Base-by-base conservation (phyloP, 2,329 filamentous ascomycete species). In the Hypoxylon sp. region DNA sequence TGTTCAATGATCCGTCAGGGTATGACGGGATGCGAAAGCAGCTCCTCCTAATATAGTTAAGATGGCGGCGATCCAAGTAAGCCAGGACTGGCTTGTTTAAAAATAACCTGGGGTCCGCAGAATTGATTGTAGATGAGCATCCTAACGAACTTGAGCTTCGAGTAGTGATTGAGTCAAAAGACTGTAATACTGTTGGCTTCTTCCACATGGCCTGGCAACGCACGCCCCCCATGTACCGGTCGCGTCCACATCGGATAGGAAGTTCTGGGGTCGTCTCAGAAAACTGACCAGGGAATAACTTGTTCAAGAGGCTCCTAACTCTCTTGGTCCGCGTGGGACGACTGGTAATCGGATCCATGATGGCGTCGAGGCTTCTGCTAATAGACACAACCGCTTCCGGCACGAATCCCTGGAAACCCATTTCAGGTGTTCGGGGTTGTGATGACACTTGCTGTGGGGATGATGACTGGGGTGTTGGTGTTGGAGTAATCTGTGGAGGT, bases 171-270 rank as follows among this genome's bases (percentile, higher is more conserved):
- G 80, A 81, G 63, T 80, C 75, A 53, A 81, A 82, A 0, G 80
- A 81, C 29, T 65, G 58, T 19, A 60, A 58, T 11, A 22, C 33
- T 56, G n/a, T 77, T 72, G 2, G 78, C 77, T 48, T 76, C 62
- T 81, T 83, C 86, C 86, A 89, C 53, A 86, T 68, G n/a, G 85
- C 75, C 19, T 86, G 83, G 1, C 83, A 80, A 47, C 83, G 82
- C n/a, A 86, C 81, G 0, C 81, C 81, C 33, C 81, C 82, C 19
- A 77, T 78, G 70, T 84, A 86, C 13, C 80, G 75, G 31, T 81
- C 80, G 17, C 78, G 75, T 26, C 85, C 86, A 69, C 87, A 88
- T 69, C 83, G 83, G 1, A 88, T 69, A 65, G 83, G 80, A 11
- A 88, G 75, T n/a, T 86, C 82, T 2, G 81, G 78, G 13, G 64